phyloP scores from a whole-genome alignment of 257 asterid genomes.

The Euphrasia confusa region DNA sequence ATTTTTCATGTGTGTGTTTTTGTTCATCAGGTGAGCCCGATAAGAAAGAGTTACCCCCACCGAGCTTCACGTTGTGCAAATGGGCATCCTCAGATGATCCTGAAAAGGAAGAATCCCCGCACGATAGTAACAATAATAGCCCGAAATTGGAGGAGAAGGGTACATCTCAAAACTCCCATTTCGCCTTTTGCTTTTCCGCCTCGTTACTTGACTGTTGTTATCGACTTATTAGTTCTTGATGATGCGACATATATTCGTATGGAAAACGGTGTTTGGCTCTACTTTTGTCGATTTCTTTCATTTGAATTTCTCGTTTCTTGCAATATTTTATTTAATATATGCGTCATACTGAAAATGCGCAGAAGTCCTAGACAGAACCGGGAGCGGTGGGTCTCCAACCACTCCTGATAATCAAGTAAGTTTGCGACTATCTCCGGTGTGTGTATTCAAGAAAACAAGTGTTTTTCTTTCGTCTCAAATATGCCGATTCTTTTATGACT shows the following conservation, averaged over 20 bases:
- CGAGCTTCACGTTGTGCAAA: conserved; percentile 54
- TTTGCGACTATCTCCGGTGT: conserved; percentile 3
- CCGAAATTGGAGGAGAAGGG: conserved; percentile 20
- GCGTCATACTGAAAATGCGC: conserved; percentile 15
- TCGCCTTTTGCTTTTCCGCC: conserved; percentile 11
- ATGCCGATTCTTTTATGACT: not conserved
- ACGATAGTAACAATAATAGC: no score
- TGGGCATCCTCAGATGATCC: conserved; percentile 54
- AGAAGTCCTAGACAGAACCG: conserved; percentile 41
- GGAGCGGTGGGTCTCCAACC: conserved; percentile 48
- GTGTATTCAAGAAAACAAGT: conserved; percentile 7
- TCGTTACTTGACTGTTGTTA: not conserved
- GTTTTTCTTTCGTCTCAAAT: conserved; percentile 3
- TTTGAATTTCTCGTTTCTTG: not conserved
- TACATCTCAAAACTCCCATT: conserved; percentile 29
- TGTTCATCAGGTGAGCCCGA: conserved; percentile 27
- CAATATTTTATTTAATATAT: not conserved
- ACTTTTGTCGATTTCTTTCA: not conserved
- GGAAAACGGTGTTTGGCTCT: conserved; percentile 1
- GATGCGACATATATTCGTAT: not conserved
- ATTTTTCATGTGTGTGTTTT: conserved; percentile 21
- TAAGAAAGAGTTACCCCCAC: conserved; percentile 22
- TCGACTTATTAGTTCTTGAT: not conserved
- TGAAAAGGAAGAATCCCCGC: conserved; percentile 20
- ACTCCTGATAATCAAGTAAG: conserved; percentile 53